Percentiles rank a stretch among this genome's conserved stretches.
Conservation (phyloP, 1,284 basidiomycete genomes). For the Ganoderma lucidum region DNA sequence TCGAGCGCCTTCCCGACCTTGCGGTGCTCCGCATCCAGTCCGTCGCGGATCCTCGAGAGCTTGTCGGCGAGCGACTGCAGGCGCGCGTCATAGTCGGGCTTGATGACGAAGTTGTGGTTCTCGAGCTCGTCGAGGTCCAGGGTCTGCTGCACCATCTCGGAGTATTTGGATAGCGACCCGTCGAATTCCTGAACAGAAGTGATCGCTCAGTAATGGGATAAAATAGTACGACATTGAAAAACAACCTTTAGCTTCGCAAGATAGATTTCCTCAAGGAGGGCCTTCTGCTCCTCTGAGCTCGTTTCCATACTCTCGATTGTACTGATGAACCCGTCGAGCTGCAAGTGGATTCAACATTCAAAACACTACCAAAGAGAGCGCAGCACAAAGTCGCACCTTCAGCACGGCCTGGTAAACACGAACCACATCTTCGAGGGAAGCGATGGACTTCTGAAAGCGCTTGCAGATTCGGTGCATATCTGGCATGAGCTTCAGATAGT, state of each 20-base stretch:
- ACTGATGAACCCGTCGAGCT: slow-evolving; percentile 84
- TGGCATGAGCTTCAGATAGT: slow-evolving; percentile 91
- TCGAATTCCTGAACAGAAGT: slow-evolving; percentile 62
- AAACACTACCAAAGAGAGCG: neutral
- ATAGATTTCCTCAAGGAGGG: slow-evolving; percentile 76
- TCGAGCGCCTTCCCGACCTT: slow-evolving; percentile 77
- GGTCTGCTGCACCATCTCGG: slow-evolving; percentile 96
- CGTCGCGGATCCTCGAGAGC: slow-evolving; percentile 74
- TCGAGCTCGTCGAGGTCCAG: slow-evolving; percentile 90
- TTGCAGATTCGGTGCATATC: slow-evolving; percentile 95
- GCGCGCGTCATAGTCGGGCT: slow-evolving; percentile 87
- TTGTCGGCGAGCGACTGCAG: slow-evolving; percentile 78
- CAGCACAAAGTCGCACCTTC: slow-evolving; percentile 48
- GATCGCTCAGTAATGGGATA: neutral
- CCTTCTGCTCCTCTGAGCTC: slow-evolving; percentile 54
- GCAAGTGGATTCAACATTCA: slow-evolving; percentile 2
- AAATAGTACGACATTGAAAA: neutral
- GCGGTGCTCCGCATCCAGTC: slow-evolving; percentile 86
- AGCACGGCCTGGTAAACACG: slow-evolving; percentile 93
- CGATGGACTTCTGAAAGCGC: slow-evolving; percentile 87
- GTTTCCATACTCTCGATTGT: slow-evolving; percentile 62
- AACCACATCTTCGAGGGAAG: slow-evolving; percentile 94
- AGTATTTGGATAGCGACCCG: slow-evolving; percentile 77
- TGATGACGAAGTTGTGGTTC: slow-evolving; percentile 91
- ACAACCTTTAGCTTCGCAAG: slow-evolving; percentile 67